Evolutionary conservation across 108 stramenopile species (phyloP), one percentile per base, ranked within the genome.

Genomic region (Pseudonitzschia multiseries): DNA sequence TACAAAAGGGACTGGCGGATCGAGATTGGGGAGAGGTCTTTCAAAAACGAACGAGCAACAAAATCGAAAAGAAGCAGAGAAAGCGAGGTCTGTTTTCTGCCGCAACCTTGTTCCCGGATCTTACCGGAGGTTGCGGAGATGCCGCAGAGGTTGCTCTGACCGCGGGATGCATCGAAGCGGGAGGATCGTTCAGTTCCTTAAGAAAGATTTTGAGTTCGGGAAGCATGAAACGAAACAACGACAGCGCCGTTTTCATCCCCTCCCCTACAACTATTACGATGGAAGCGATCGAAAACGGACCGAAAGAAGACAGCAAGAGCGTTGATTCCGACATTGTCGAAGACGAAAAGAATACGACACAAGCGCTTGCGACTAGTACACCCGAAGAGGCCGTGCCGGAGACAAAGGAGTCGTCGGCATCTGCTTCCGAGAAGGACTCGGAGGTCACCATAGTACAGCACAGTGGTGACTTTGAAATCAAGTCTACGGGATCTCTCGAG

Each of bases 11-110:
- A 33, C 82, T 98, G 32, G 91, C 84, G 67, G 59, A 73, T 10
- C 81, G 87, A 26, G 79, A 89, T 74, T 96, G 96, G 97, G 80
- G 80, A 13, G 65, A 73, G 14, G 76, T 84, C 56, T 75, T 78
- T 57, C 68, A 78, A 46, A 33, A 46, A 27, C 42, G 60, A 21
- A 12, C 62, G 41, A 57, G n/a, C 24, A 22, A 33, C 20, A 61
- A 68, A 68, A 27, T 40, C 48, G 28, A 44, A 18, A 67, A 44
- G 36, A 65, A 42, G 40, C 36, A 2, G 36, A 36, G 36, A 6
- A 53, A 63, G 32, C 67, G 59, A 44, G 51, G 62, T 13, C 14
- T 33, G 9, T 44, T 53, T 71, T 31, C 71, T 10, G 64, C 71
- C 4, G 29, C 75, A 31, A 36, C 63, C 31, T 70, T 73, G 64